Evolutionary conservation across 2,329 filamentous ascomycete genomes (phyloP), one percentile per base, ranked within the genome.

Genomic region (Cordyceps pruinosa): DNA sequence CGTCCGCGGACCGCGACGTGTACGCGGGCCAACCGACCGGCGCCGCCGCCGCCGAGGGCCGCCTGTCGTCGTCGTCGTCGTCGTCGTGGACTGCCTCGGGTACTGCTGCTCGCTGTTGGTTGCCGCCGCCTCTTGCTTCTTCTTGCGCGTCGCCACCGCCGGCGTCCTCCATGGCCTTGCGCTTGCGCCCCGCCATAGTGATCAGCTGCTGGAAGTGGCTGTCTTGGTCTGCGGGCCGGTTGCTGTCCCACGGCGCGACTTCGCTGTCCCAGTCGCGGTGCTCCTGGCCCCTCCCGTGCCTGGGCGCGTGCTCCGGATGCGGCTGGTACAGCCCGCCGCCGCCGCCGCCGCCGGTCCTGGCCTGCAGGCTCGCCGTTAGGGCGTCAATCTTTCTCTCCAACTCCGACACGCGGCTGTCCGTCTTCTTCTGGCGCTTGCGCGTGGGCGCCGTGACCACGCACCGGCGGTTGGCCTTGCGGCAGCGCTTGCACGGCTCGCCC

Each of bases 371-470:
- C 7, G 90, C 89, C 8, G 89, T 96, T 68, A 96, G 70, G 9
- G 88, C 89, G 75, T 96, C 90, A 61, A 96, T 93, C 75, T 95
- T 95, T 77, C 87, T 90, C 76, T 96, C 91, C 52, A 97, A 78
- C 75, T 96, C 91, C 9, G 90, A 88, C 13, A 97, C 91, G 52
- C 90, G 81, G 62, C 85, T 93, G 69, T 96, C 92, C 55, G 89
- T 91, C 77, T 96, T 96, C 77, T 93, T 96, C 75, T 93, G 89
- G 45, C 91, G 80, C 73, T 95, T 96, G 41, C 90, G 70, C 30
- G 78, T 83, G 15, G 81, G 89, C 61, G 85, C 83, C 1, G 90
- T 95, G 60, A 92, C 86, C 41, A 92, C 75, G 68, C 91, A 96
- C 61, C 78, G 78, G 37, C 90, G 78, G n/a, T 85, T 83, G 3